Evolutionary conservation across 2,329 filamentous ascomycete genomes (phyloP).

Genomic region (Cladophialophora psammophila): DNA sequence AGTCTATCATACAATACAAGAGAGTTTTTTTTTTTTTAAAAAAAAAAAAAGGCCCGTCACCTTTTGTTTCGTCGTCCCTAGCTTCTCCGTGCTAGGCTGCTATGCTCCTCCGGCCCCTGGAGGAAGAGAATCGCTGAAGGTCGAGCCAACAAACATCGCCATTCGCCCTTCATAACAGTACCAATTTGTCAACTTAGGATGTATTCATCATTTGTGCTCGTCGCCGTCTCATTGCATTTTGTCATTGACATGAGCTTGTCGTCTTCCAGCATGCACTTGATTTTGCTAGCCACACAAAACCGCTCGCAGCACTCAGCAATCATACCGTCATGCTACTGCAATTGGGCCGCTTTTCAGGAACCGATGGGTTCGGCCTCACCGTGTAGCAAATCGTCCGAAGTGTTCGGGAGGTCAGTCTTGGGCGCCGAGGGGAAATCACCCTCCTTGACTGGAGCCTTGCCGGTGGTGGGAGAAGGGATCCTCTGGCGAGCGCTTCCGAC

Average conservation of each 20-base stretch:
- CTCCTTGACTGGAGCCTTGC: slow-evolving; percentile 51
- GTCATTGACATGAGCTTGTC: slow-evolving; percentile 6
- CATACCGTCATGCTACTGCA: slow-evolving; percentile 17
- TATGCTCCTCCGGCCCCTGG: neutral
- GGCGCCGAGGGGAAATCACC: slow-evolving; percentile 60
- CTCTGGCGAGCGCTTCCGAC: slow-evolving; percentile 46
- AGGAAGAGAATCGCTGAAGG: neutral
- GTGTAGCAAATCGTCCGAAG: slow-evolving; percentile 11
- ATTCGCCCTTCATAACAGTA: slow-evolving; percentile 15
- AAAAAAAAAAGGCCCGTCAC: slow-evolving; percentile 2
- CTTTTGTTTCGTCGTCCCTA: neutral
- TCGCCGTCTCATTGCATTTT: slow-evolving; percentile 7
- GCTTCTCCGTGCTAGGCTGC: slow-evolving; percentile 5
- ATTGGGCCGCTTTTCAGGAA: slow-evolving; percentile 3
- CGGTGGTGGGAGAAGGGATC: slow-evolving; percentile 38
- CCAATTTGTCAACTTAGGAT: slow-evolving; percentile 7
- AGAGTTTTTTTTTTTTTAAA: neutral
- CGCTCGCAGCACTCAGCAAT: slow-evolving; percentile 16
- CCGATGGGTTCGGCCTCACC: slow-evolving; percentile 12
- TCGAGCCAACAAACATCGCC: neutral
- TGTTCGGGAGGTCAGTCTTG: slow-evolving; percentile 45
- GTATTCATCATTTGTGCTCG: neutral
- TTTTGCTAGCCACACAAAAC: slow-evolving; percentile 4
- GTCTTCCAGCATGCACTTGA: neutral
- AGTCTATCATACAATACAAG: slow-evolving; percentile 31